Conservation (phyloP, 495 filamentous ascomycete species). For the Aspergillus indologenus region DNA sequence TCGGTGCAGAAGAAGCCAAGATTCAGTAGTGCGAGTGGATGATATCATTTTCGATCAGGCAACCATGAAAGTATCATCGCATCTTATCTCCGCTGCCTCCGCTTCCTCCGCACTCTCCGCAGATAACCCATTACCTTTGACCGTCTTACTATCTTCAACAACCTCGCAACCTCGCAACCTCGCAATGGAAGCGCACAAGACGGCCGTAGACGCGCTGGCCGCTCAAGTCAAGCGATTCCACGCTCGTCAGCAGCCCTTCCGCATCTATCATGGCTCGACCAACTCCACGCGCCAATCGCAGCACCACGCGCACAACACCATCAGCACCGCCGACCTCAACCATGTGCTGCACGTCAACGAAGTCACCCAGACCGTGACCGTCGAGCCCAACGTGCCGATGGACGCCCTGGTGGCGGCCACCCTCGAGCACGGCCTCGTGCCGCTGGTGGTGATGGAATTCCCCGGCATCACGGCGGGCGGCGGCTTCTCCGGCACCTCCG, state of each 20-base stretch:
- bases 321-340: conserved; percentile 42
- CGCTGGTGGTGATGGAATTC: conserved; percentile 58
- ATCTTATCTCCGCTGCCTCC: too few relatives aligned
- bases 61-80: too few relatives aligned
- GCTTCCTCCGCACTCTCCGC: not conserved
- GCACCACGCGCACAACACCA: conserved; percentile 52
- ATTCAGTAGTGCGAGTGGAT: too few relatives aligned
- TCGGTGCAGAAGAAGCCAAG: too few relatives aligned
- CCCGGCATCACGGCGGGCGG: conserved; percentile 58
- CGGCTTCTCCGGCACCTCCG: conserved; percentile 53
- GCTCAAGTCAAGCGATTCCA: conserved; percentile 37
- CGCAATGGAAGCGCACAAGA: not conserved
- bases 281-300: conserved; percentile 64
- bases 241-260: conserved; percentile 58
- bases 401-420: conserved; percentile 45
- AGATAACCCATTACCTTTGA: too few relatives aligned
- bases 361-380: conserved; percentile 34
- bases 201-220: not conserved
- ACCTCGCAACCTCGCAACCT: not conserved
- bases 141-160: too few relatives aligned
- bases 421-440: conserved; percentile 39
- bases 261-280: conserved; percentile 75
- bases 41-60: too few relatives aligned
- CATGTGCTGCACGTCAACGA: conserved; percentile 53
- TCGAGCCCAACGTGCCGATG: conserved; percentile 56